Conservation (phyloP, 208 protist species). For the Acanthamoeba healyi region DNA sequence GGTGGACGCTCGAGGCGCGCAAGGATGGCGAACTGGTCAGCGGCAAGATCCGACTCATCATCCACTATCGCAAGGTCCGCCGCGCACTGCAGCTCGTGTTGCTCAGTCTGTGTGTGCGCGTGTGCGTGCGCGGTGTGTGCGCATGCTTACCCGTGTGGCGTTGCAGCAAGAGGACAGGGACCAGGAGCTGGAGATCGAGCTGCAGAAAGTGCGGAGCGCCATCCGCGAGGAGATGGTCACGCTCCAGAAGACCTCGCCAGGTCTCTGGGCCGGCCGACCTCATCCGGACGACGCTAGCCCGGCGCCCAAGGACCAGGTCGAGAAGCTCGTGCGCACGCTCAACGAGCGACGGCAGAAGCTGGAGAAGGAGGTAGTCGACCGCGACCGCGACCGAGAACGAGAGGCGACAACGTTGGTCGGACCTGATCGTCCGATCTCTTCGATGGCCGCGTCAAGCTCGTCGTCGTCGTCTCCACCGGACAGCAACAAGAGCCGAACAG, state of each 20-base stretch:
- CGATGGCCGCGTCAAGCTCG: background rate
- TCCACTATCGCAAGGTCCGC: conserved; percentile 63
- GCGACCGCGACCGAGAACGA: background rate
- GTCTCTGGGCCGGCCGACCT: background rate
- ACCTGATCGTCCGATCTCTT: too few relatives aligned
- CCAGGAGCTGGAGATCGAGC: conserved; percentile 4
- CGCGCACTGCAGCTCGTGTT: background rate
- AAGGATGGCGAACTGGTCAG: conserved; percentile 44
- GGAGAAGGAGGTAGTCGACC: conserved; percentile 46
- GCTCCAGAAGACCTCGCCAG: background rate
- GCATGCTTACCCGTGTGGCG: background rate
- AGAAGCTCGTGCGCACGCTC: conserved; percentile 26
- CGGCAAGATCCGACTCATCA: conserved; percentile 50
- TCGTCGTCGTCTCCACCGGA: background rate
- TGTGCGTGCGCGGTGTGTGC: background rate
- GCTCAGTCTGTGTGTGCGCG: background rate
- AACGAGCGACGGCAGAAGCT: conserved; percentile 49
- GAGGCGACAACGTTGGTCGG: too few relatives aligned
- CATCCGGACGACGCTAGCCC: background rate
- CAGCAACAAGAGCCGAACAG: background rate
- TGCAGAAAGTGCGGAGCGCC: conserved; percentile 27
- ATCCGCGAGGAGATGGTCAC: conserved; percentile 42
- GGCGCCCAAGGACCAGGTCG: background rate
- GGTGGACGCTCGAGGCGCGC: conserved; percentile 62
- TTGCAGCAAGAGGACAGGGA: conserved; percentile 50